phyloP scores from a whole-genome alignment of 495 filamentous ascomycete species.

The Amphirosellinia nigrospora region DNA sequence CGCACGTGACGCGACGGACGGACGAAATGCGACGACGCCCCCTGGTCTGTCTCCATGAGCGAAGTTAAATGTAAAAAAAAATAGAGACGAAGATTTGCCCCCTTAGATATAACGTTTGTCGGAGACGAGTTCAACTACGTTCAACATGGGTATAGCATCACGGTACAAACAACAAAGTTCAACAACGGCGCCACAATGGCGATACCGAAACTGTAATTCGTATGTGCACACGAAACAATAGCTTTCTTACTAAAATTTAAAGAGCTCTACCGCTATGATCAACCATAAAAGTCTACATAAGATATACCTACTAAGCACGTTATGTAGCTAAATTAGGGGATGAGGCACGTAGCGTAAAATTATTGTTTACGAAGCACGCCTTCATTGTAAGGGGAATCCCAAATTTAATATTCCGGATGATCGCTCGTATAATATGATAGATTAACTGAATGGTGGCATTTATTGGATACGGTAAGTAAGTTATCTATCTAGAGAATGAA shows the following conservation, averaged over 20 bases:
- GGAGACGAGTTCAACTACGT: neutral
- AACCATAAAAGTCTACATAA: neutral
- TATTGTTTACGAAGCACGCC: neutral
- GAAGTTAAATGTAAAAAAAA: neutral
- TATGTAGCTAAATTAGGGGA: neutral
- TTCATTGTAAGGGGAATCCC: neutral
- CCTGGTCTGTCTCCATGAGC: neutral
- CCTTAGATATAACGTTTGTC: neutral
- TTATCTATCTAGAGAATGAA: constrained; percentile 30
- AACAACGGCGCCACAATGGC: neutral
- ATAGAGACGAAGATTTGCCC: neutral
- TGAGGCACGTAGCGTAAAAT: neutral
- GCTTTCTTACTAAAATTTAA: neutral
- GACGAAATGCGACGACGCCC: neutral
- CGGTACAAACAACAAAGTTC: neutral
- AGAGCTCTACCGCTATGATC: neutral
- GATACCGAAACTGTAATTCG: neutral
- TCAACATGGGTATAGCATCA: neutral
- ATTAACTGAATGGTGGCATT: constrained; percentile 22
- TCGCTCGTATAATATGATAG: neutral
- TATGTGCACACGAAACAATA: neutral
- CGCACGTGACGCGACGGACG: neutral
- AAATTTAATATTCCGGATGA: neutral
- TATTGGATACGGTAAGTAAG: constrained; percentile 31
- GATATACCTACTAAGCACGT: neutral